Base-by-base conservation (phyloP, 2,329 filamentous ascomycete species). In the Malbranchea cinnamomea region DNA sequence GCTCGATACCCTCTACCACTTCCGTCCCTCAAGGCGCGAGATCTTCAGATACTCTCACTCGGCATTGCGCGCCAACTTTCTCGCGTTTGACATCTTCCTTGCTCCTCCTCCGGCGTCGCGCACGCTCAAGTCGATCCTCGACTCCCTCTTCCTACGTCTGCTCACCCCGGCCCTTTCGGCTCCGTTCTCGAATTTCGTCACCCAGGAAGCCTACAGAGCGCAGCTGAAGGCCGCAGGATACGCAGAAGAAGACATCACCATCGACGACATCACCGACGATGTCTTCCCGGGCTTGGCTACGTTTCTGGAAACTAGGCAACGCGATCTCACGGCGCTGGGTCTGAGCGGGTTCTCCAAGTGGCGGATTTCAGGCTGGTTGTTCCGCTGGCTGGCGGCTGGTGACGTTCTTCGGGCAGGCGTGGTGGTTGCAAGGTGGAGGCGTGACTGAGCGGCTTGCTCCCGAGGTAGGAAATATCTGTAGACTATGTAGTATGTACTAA, bases 1-100 rank as follows among this genome's bases (percentile, higher is more conserved):
- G 0, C 53, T 72, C 1, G 68, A 72, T 41, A 65, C 65, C 2
- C 43, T 70, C 4, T 72, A 73, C 32, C 67, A 72, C 42, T 72
- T 71, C 41, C 52, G 50, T 0, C 68, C 67, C 0, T 69, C 66
- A 1, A 51, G 68, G 9, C 52, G 47, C 31, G 57, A 60, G 0
- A 41, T 70, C 2, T 54, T 71, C 9, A 33, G 47, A 5, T 52
- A 62, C 24, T 56, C 63, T 1, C 46, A 51, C 4, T 42, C 38
- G 3, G 46, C 46, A 0, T 50, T 71, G 1, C 40, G 53, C 3
- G 66, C 67, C 1, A 59, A 62, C 0, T 46, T 67, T 30, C 67
- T 70, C 60, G 65, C 62, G 0, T 72, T 71, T 35, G 68, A 73
- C 34, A 51, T 72, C 1, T 41, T 70, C 2, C 49, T 54, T n/a